Conservation (phyloP, 1,284 basidiomycete genomes). For the Ceratorhiza oryzae-sativae region DNA sequence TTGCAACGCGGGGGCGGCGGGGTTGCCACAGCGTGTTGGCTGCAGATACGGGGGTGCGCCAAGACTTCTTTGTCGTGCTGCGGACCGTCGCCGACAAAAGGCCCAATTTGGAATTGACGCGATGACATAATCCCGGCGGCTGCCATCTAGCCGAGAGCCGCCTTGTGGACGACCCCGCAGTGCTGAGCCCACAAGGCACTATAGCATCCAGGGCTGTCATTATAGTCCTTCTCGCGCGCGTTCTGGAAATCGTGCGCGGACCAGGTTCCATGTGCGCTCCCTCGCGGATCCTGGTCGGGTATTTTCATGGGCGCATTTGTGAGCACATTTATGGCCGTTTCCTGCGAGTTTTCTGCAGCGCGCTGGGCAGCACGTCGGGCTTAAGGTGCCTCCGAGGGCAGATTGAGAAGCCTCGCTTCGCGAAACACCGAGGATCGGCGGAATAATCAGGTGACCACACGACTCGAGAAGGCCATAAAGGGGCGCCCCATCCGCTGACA, state of each 20-base stretch:
- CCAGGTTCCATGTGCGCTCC: background rate
- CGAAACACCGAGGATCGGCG: background rate
- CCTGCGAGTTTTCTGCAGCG: background rate
- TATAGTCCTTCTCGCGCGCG: background rate
- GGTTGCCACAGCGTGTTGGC: background rate
- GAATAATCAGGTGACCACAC: background rate
- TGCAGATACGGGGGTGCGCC: constrained; percentile 4
- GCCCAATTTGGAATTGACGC: background rate
- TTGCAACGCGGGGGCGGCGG: background rate
- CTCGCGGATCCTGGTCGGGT: too few species aligned
- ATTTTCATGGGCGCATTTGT: too few species aligned
- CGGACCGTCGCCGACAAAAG: constrained; percentile 7
- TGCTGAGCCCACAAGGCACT: background rate
- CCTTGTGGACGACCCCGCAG: background rate
- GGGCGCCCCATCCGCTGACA: background rate
- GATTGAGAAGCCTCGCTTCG: background rate
- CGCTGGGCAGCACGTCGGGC: background rate
- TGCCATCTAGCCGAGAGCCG: background rate
- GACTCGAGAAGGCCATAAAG: background rate
- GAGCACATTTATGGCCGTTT: too few species aligned
- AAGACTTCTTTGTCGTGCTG: constrained; percentile 34
- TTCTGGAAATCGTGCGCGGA: background rate
- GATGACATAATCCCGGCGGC: background rate
- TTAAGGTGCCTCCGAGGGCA: background rate
- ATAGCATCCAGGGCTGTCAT: background rate